These are phyloP conservation scores for Phytophthora rubi DNA, from an alignment of 352 stramenopile genomes.

Conservation along the genomic window DNA sequence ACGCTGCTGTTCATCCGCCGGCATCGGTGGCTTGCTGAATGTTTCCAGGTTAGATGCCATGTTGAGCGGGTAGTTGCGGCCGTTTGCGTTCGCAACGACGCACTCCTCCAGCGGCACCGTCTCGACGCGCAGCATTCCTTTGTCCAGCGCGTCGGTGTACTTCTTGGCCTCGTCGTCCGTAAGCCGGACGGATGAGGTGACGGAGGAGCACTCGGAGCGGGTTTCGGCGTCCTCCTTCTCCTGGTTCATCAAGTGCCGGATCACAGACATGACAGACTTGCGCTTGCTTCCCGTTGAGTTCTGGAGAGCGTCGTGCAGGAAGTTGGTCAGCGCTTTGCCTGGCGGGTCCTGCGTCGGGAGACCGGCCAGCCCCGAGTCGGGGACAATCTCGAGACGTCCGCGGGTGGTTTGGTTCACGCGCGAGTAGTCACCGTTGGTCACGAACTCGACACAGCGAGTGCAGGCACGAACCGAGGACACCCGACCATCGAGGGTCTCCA, in stretches of 20 bases:
- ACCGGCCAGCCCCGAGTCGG: slow-evolving; percentile 13
- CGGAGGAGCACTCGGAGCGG: slow-evolving; percentile 24
- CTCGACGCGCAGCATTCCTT: slow-evolving; percentile 37
- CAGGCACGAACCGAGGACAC: slow-evolving; percentile 57
- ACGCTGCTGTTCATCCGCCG: slow-evolving; percentile 46
- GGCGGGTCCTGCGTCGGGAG: slow-evolving; percentile 19
- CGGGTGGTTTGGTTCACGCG: slow-evolving; percentile 40
- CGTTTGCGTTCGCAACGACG: slow-evolving; percentile 37
- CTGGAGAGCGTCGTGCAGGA: slow-evolving; percentile 39
- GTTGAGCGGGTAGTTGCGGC: slow-evolving; percentile 53
- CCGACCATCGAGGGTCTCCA: slow-evolving; percentile 38
- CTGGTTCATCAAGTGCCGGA: slow-evolving; percentile 62
- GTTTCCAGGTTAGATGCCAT: slow-evolving; percentile 23
- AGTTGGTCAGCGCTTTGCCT: slow-evolving; percentile 38
- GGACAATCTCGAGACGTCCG: slow-evolving; percentile 32
- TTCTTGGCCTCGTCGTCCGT: slow-evolving; percentile 40
- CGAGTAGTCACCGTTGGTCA: slow-evolving; percentile 60
- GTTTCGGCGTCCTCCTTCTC: slow-evolving; percentile 34
- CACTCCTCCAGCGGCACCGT: slow-evolving; percentile 42
- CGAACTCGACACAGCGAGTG: slow-evolving; percentile 54
- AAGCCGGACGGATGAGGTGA: slow-evolving; percentile 27
- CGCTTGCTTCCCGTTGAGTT: slow-evolving; percentile 37
- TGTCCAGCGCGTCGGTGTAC: slow-evolving; percentile 37
- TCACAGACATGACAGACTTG: slow-evolving; percentile 63
- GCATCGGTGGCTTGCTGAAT: slow-evolving; percentile 40